Base-by-base conservation (phyloP, 148 eudicot genomes). In the Silene latifolia region DNA sequence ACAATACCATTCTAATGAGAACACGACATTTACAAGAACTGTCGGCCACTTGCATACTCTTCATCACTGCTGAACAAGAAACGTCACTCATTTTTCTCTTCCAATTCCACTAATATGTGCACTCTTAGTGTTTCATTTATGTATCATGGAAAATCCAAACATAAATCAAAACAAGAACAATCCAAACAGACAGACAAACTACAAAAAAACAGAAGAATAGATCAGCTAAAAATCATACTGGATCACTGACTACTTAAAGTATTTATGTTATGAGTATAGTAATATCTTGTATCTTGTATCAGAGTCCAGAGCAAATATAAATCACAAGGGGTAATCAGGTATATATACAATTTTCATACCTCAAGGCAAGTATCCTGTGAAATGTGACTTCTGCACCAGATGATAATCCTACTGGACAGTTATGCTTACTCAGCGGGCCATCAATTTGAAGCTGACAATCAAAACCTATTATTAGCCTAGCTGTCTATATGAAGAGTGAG, bases 321-420 rank as follows among this genome's bases (percentile, higher is more conserved):
- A 56, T 14, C 62, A 53, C 54, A 67, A 5, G 51, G 3, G n/a
- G 57, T 67, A 76, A 67, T 5, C 71, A 8, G n/a, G 53, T 67
- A 76, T 7, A 76, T 7, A 19, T 17, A 14, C 0, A 18, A 56
- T 4, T 35, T 58, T 21, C 85, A 69, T 77, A 95, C 99, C 92
- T 73, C 57, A 74, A 76, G 72, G 78, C 83, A 76, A 92, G 97
- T 76, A 92, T 57, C 69, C 97, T 84, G 84, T 88, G 88, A 79
- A 92, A 92, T 48, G 83, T 83, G 77, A 86, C 96, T 75, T 71
- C 77, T 23, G 89, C 85, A 75, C 93, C 96, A 74, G 82, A 85
- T 75, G 94, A 92, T 73, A 95, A 83, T 74, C 96, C 99, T 72
- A 90, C 61, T 63, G 96, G 99, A 76, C 46, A 83, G 78, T 83